Evolutionary conservation across 2,329 filamentous ascomycete genomes (phyloP), one percentile per base, ranked within the genome.

Genomic region (Colletotrichum euphorbiae): DNA sequence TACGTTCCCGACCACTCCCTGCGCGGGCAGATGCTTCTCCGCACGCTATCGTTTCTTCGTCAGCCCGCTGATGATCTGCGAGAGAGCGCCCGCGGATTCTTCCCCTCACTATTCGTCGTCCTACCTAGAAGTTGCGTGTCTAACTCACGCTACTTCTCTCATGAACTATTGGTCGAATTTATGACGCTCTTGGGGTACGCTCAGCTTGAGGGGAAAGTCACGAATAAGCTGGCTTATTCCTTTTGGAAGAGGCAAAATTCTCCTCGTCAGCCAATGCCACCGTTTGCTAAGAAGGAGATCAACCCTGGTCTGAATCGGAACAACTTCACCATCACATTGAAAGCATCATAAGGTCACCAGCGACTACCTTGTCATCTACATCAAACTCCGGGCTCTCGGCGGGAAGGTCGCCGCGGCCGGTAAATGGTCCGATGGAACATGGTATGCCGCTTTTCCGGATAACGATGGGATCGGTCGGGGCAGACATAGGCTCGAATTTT

Each of bases 91-190:
- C 68, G 76, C 40, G 64, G 73, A 19, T 76, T 79, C 56, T 87
- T 92, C 52, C 93, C 93, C 1, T 89, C 87, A 46, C 80, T 99
- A 8, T 99, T 99, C 77, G 82, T 99, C 33, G 96, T 99, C 9
- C 82, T 99, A 2, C 96, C 96, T 2, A 89, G 93, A 36, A 91
- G 95, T 19, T 99, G 96, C 75, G 85, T 98, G 56, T 86, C 87
- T 21, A 99, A 99, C 77, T 98, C 94, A 15, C 88, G 96, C 57
- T 99, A 99, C 76, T 87, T 97, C 75, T 90, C 93, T 62, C 89
- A 94, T 70, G 77, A 83, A 17, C 86, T 88, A 58, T 79, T 99
- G 21, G 79, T 86, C 7, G 83, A 85, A 4, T 93, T 99, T 68
- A 93, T 98, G 93, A 77, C 78, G 3, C 87, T 86, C 54, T 79